Evolutionary conservation across 1,284 basidiomycete genomes (phyloP).

Genomic region (Sporisorium scitamineum): DNA sequence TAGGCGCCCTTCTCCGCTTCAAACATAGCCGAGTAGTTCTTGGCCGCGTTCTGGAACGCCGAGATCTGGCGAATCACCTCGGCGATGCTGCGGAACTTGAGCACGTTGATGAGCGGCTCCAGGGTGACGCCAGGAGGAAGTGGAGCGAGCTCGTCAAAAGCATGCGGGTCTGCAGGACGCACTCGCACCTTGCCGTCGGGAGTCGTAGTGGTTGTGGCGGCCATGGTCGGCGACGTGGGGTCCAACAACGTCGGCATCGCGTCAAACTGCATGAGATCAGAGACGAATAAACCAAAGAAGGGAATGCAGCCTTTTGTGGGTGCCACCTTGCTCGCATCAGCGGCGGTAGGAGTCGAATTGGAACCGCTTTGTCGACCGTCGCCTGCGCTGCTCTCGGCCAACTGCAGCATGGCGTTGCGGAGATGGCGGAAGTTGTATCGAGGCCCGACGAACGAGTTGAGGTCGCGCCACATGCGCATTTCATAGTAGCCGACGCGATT

Average conservation of each 20-base stretch:
- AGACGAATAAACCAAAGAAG: conserved; percentile 65
- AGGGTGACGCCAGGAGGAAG: conserved; percentile 45
- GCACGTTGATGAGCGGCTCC: conserved; percentile 61
- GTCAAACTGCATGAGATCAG: conserved; percentile 61
- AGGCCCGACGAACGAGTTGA: conserved; percentile 78
- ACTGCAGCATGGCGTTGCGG: conserved; percentile 59
- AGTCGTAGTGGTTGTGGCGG: conserved; percentile 14
- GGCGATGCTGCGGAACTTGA: conserved; percentile 58
- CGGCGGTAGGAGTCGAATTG: neutral
- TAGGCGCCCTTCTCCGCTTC: conserved; percentile 59
- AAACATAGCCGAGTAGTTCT: conserved; percentile 48
- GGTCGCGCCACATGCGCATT: conserved; percentile 79
- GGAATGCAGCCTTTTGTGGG: conserved; percentile 47
- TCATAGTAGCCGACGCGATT: conserved; percentile 79
- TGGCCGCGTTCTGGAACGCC: conserved; percentile 57
- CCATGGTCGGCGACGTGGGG: conserved; percentile 47
- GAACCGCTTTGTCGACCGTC: conserved; percentile 10
- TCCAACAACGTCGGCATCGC: conserved; percentile 61
- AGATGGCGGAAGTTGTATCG: conserved; percentile 79
- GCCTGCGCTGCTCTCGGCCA: conserved; percentile 32
- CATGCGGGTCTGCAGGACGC: conserved; percentile 36
- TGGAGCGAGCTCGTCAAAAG: conserved; percentile 50
- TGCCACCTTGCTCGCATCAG: neutral
- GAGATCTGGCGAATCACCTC: conserved; percentile 57
- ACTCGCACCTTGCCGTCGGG: conserved; percentile 21